A percentile compares a stretch with the other conserved stretches of the same genome.
These are phyloP conservation scores for Pulveroboletus sp. DNA, from an alignment of 768 basidiomycete genomes.

Conservation along the genomic window DNA sequence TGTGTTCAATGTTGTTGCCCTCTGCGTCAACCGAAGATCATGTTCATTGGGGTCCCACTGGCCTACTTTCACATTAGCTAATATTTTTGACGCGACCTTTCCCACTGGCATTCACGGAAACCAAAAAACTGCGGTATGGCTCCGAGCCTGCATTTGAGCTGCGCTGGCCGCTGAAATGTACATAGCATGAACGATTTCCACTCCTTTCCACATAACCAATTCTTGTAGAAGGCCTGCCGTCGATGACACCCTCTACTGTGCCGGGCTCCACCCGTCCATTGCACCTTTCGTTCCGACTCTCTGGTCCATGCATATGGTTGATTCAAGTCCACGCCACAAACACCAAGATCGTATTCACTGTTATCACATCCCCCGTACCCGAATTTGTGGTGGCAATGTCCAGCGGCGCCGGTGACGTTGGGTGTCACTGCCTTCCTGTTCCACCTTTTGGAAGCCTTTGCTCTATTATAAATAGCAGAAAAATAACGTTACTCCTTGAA, in stretches of 20 bases:
- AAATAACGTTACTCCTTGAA: too few species aligned
- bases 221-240: background rate
- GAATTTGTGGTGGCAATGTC: background rate
- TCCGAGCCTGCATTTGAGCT: too few species aligned
- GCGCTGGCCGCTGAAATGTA: background rate
- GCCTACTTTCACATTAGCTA: background rate
- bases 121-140: too few species aligned
- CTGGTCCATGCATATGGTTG: background rate
- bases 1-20: background rate
- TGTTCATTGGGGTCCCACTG: too few species aligned
- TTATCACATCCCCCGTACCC: background rate
- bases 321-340: background rate
- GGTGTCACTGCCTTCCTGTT: background rate
- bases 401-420: background rate
- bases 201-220: background rate
- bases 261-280: background rate
- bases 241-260: background rate
- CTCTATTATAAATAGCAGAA: too few species aligned
- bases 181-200: background rate
- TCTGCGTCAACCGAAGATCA: too few species aligned
- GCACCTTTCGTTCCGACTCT: background rate
- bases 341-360: constrained; percentile 4
- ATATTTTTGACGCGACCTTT: background rate
- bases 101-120: too few species aligned
- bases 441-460: too few species aligned